Evolutionary conservation across 2,329 filamentous ascomycete species (phyloP), one percentile per base, ranked within the genome.

Genomic region (Madurella mycetomatis): DNA sequence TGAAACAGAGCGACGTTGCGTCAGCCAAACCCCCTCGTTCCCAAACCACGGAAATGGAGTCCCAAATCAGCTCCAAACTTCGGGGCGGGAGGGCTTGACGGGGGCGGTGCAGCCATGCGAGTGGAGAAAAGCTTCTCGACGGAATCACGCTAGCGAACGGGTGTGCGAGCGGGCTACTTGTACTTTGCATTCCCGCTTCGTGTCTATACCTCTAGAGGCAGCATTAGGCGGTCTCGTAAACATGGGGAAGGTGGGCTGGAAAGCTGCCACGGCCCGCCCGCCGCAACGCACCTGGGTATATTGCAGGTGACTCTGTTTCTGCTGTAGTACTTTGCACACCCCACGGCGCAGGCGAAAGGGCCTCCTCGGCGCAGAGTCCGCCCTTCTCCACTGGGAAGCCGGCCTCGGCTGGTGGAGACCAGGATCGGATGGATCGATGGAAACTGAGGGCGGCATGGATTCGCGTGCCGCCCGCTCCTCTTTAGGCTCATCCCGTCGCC

Each of bases 401-500:
- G 13, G n/a, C 7, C 41, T 49, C 49, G 49, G 52, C 34, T 16
- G 48, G 53, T 58, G 58, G 58, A 37, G 51, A 51, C 53, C 50
- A 51, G 58, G 51, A 58, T 60, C 58, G 53, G 58, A 51, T 56
- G 57, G 57, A 57, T 59, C 54, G 54, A 47, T 56, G 51, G 49
- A 43, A 37, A 54, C 47, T 34, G 52, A 53, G 41, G 40, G 53
- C 59, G 57, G 53, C 59, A 64, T 58, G 58, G 57, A 54, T 59
- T 59, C 47, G 56, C 56, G 60, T 63, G 56, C 60, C 60, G 59
- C 59, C 60, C 60, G 61, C 61, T 59, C 51, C 55, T 57, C 48
- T 62, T 65, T 65, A 66, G 64, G 64, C 64, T 65, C 64, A 62
- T 65, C 64, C 64, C 63, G 64, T 54, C 45, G 51, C 43, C 60